Evolutionary conservation across 257 asterid species (phyloP).

Genomic region (Solanum pinnatisectum): DNA sequence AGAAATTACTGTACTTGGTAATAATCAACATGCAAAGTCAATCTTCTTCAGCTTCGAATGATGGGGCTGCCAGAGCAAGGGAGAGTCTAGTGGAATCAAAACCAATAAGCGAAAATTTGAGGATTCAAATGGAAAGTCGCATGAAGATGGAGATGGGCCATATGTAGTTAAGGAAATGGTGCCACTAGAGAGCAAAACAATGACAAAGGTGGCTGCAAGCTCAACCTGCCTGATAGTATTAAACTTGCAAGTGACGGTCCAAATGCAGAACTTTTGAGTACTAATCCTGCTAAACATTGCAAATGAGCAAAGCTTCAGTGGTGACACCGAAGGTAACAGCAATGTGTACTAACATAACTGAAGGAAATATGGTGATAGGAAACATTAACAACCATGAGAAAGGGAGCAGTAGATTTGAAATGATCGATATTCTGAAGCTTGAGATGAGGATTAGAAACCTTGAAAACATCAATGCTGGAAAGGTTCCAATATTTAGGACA

Average conservation of each 20-base stretch:
- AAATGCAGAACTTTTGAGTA: background rate
- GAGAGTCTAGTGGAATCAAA: background rate
- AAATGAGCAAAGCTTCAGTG: background rate
- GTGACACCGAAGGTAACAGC: background rate
- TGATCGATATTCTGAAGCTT: background rate
- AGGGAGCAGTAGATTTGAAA: background rate
- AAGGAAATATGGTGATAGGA: background rate
- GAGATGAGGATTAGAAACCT: constrained; percentile 3
- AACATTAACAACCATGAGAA: background rate
- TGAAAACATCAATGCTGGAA: background rate
- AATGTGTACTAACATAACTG: background rate
- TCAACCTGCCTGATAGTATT: background rate
- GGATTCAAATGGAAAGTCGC: background rate
- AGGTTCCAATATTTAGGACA: background rate
- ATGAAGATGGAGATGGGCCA: background rate
- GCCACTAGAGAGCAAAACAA: background rate
- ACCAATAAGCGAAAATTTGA: background rate
- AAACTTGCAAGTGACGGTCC: background rate
- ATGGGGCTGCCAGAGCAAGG: background rate
- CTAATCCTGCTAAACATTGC: background rate
- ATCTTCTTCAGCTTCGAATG: background rate
- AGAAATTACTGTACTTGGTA: background rate
- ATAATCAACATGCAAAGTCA: background rate
- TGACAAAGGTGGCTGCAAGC: background rate
- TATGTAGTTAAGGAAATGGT: background rate